Evolutionary conservation across 257 asterid genomes (phyloP).

Genomic region (Rubia yunnanensis): DNA sequence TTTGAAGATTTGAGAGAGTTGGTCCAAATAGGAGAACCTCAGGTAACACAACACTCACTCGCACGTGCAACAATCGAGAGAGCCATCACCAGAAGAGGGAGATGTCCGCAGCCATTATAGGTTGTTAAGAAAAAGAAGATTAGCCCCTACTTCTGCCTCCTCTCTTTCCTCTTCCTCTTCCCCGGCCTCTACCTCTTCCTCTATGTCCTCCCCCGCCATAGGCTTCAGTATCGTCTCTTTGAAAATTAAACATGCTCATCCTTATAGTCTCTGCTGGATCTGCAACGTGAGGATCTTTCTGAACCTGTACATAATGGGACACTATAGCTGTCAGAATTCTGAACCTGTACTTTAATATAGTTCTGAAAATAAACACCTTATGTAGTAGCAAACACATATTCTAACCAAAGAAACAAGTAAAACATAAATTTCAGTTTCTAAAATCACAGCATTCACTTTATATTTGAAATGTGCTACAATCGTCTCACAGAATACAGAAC

Average conservation of each 20-base stretch:
- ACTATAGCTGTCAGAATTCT: neutral
- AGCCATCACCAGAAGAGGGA: too few relatives aligned
- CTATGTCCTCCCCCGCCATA: slow-evolving; percentile 38
- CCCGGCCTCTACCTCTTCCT: slow-evolving; percentile 50
- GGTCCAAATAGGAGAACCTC: too few relatives aligned
- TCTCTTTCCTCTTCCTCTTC: slow-evolving; percentile 39
- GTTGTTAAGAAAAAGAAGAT: too few relatives aligned
- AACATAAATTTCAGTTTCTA: neutral
- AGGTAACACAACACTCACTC: too few relatives aligned
- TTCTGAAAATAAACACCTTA: neutral
- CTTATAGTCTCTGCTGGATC: slow-evolving; percentile 49
- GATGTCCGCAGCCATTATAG: too few relatives aligned
- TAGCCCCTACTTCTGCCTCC: slow-evolving; percentile 39
- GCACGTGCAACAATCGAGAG: too few relatives aligned
- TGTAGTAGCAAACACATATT: neutral
- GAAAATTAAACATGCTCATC: slow-evolving; percentile 70
- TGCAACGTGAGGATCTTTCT: slow-evolving; percentile 22
- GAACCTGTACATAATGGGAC: slow-evolving; percentile 33
- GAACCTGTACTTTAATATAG: too few relatives aligned
- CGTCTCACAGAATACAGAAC: neutral
- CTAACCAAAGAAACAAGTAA: neutral
- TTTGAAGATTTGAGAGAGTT: too few relatives aligned
- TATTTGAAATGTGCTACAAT: neutral
- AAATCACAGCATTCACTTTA: neutral
- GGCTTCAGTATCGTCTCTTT: slow-evolving; percentile 39